phyloP scores from a whole-genome alignment of 257 asterid genomes.

The Jacaranda copaia region DNA sequence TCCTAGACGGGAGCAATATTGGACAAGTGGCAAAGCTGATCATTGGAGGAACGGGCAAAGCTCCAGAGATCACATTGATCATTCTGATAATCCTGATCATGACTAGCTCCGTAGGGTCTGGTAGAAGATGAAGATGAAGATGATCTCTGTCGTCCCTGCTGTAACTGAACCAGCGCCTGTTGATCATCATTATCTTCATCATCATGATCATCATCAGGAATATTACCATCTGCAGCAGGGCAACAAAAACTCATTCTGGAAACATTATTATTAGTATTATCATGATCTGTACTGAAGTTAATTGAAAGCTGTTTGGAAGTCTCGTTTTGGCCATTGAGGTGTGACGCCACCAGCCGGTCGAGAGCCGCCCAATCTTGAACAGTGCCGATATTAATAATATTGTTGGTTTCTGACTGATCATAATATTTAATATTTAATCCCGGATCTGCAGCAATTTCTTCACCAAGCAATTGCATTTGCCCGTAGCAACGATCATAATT shows the following conservation, averaged over 20 bases:
- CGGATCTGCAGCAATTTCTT: too few relatives aligned
- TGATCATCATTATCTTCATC: conserved; percentile 1
- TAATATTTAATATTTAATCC: too few relatives aligned
- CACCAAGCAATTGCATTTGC: too few relatives aligned
- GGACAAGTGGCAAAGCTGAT: conserved; percentile 41
- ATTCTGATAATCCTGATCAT: conserved; percentile 31
- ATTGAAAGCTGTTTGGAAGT: conserved; percentile 29
- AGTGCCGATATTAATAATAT: neutral
- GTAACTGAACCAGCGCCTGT: conserved; percentile 18
- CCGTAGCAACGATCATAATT: too few relatives aligned
- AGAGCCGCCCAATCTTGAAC: conserved; percentile 57
- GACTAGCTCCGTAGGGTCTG: neutral
- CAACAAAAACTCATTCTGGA: conserved; percentile 10
- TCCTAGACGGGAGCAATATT: conserved; percentile 39
- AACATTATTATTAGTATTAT: neutral
- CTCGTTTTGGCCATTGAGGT: conserved; percentile 46
- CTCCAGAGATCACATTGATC: conserved; percentile 49
- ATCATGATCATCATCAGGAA: too few relatives aligned
- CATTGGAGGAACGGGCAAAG: conserved; percentile 41
- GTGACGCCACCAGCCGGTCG: conserved; percentile 53
- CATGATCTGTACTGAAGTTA: neutral
- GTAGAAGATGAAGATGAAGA: conserved; percentile 32
- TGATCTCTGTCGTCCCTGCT: conserved; percentile 25
- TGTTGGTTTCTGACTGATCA: conserved; percentile 13
- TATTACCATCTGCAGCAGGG: neutral